Evolutionary conservation across 169 alveolate genomes (phyloP), one percentile per base, ranked within the genome.

Genomic region (Babesia bovis): DNA sequence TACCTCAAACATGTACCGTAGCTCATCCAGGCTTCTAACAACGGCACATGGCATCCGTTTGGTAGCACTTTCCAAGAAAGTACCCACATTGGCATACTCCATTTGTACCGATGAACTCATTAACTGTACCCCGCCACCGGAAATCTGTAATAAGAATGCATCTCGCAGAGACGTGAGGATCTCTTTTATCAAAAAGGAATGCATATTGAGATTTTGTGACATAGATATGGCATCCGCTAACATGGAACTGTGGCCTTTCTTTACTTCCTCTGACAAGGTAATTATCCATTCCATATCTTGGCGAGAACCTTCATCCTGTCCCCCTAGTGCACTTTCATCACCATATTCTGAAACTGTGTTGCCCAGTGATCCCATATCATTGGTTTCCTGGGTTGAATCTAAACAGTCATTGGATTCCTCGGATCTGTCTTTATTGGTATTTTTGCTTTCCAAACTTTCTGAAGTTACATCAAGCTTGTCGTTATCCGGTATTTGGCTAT

Each of bases 161-260:
- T 87, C 90, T 69, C 76, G 75, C 41, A 84, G 45, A 32, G 53
- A 40, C 32, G 61, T 52, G 25, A 79, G 47, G 28, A 84, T 56
- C 53, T 87, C 93, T 58, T 78, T 83, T 35, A 87, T 67, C 19
- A 87, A 59, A 23, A 61, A 59, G 44, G 23, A 44, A 35, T 89
- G 87, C 12, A 87, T 81, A 9, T 66, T 61, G 4, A 85, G 60
- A 35, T 81, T 87, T 56, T 57, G 66, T 30, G 81, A 68, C 42
- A 74, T 66, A 42, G 67, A 75, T 49, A 87, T 33, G 6, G 85
- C 84, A 55, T 87, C 93, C 36, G 85, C 86, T 21, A 87, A 55
- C 63, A 60, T 75, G 38, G 53, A 60, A 59, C 68, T 65, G 38
- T 81, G 70, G 19, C 79, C 63, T 50, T 87, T 87, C 53, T 87